Evolutionary conservation across 257 asterid species (phyloP).

Genomic region (Eustoma russellianum): DNA sequence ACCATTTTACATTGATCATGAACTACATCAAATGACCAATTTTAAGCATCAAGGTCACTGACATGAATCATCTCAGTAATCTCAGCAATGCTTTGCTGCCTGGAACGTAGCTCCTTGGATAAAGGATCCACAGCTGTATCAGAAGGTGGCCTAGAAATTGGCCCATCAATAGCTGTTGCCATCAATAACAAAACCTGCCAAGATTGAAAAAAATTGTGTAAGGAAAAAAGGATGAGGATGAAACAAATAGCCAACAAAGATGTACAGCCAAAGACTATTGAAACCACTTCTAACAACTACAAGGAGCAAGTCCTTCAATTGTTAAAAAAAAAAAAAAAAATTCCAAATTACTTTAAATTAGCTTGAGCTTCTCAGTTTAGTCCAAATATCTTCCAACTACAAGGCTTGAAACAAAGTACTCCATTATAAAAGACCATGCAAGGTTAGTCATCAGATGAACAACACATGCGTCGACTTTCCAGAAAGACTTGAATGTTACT

Average conservation of each 20-base stretch:
- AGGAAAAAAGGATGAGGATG: background rate
- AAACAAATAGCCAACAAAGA: background rate
- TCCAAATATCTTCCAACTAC: no score
- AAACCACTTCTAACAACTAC: background rate
- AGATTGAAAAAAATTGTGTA: constrained; percentile 8
- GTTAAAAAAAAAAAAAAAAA: no score
- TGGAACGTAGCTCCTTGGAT: constrained; percentile 60
- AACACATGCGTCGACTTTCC: no score
- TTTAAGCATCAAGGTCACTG: constrained; percentile 16
- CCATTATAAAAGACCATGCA: no score
- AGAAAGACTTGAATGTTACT: no score
- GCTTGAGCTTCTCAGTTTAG: no score
- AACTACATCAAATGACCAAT: constrained; percentile 1
- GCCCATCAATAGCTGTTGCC: constrained; percentile 86
- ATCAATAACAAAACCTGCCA: constrained; percentile 79
- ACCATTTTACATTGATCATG: background rate
- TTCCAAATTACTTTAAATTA: no score
- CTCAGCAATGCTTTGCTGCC: constrained; percentile 87
- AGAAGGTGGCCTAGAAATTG: constrained; percentile 36
- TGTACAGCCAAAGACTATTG: background rate
- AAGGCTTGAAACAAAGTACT: no score
- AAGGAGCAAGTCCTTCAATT: background rate
- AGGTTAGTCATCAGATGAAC: no score
- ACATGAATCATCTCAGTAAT: constrained; percentile 99
- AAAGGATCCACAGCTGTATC: constrained; percentile 32